Conservation (phyloP, 192 early-diverging fungal genomes). For the Tieghemiomyces parasiticus region DNA sequence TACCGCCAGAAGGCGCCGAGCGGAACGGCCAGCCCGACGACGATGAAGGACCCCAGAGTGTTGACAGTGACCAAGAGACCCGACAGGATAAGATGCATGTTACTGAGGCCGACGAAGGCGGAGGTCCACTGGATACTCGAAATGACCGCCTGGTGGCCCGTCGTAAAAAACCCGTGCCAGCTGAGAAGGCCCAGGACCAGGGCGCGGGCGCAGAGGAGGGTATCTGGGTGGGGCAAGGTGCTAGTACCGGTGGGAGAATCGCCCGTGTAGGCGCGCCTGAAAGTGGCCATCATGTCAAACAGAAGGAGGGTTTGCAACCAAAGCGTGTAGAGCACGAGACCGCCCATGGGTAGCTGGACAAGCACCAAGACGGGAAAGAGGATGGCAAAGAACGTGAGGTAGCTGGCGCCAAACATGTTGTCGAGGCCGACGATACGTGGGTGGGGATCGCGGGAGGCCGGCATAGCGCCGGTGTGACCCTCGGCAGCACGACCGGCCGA, state of each 20-base stretch:
- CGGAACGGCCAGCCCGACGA: constrained; percentile 35
- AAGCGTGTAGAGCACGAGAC: constrained; percentile 33
- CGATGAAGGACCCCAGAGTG: constrained; percentile 47
- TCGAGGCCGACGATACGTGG: constrained; percentile 31
- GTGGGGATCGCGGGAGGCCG: background rate
- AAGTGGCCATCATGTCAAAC: constrained; percentile 13
- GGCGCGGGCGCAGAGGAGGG: constrained; percentile 16
- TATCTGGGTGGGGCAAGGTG: background rate
- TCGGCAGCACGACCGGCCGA: too few species aligned
- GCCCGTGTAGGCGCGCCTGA: too few species aligned
- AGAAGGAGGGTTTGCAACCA: constrained; percentile 26
- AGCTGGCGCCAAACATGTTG: constrained; percentile 53
- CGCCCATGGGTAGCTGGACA: constrained; percentile 73
- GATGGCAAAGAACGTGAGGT: constrained; percentile 42
- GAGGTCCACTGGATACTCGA: constrained; percentile 84
- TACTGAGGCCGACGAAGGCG: constrained; percentile 69
- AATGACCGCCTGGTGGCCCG: constrained; percentile 84
- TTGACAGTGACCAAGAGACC: constrained; percentile 61
- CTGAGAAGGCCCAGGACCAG: constrained; percentile 34
- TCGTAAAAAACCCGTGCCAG: constrained; percentile 64
- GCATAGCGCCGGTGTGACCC: background rate
- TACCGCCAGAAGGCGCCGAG: constrained; percentile 41
- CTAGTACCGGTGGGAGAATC: constrained; percentile 1
- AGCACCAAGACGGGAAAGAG: constrained; percentile 45
- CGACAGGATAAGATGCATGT: constrained; percentile 49